Percentiles rank a stretch among this genome's conserved stretches.
Evolutionary conservation across 2,329 filamentous ascomycete genomes (phyloP).

Genomic region (Graphiopsis chlorocephala): DNA sequence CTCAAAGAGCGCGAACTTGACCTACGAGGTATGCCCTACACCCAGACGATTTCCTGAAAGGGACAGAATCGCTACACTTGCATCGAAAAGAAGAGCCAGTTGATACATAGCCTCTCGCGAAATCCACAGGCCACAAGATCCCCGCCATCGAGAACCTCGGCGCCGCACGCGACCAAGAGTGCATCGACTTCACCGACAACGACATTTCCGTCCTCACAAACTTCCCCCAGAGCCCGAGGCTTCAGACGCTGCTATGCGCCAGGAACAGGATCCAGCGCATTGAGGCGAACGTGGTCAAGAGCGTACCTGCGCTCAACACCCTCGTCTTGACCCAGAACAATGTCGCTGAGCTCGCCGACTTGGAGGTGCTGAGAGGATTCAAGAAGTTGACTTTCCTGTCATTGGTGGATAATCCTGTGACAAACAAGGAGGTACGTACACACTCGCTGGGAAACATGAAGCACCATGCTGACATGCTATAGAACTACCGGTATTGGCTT

Average conservation of each 20-base stretch:
- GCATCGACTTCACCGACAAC: conserved; percentile 98
- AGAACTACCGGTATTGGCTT: conserved; percentile 92
- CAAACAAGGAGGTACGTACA: conserved; percentile 78
- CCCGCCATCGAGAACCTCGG: conserved; percentile 96
- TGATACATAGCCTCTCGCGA: conserved; percentile 45
- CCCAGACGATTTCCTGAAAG: conserved; percentile 63
- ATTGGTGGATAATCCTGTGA: conserved; percentile 82
- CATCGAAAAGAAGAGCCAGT: conserved; percentile 40
- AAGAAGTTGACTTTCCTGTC: conserved; percentile 73
- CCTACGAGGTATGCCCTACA: conserved; percentile 82
- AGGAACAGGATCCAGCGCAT: conserved; percentile 84
- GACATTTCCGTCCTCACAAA: conserved; percentile 87
- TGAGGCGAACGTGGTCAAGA: conserved; percentile 69
- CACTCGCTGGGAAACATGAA: conserved; percentile 1
- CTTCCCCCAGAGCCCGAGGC: conserved; percentile 85
- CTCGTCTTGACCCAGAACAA: conserved; percentile 82
- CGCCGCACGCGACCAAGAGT: conserved; percentile 90
- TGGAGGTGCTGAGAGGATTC: conserved; percentile 74
- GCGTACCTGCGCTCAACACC: conserved; percentile 77
- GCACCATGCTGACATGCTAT: not conserved
- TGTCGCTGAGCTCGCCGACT: conserved; percentile 77
- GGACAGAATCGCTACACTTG: conserved; percentile 85
- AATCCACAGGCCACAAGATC: conserved; percentile 87
- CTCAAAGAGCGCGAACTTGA: conserved; percentile 98
- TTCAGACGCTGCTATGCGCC: conserved; percentile 83